These are phyloP conservation scores for Iodosphaeria phyllophila DNA, from an alignment of 2,329 filamentous ascomycete species.

Conservation along the genomic window DNA sequence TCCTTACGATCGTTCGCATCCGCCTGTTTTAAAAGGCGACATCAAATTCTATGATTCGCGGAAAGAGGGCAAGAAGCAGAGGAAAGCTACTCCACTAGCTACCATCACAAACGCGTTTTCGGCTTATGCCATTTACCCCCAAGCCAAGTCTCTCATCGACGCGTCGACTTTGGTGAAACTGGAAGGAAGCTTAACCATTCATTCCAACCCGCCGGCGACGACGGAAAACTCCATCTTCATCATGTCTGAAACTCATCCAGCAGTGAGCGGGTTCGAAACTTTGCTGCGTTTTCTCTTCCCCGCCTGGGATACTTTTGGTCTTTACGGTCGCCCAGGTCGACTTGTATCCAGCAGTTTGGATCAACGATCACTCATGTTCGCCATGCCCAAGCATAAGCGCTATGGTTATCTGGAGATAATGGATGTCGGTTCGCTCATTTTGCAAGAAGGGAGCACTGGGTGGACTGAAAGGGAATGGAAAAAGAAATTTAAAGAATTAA, in stretches of 20 bases:
- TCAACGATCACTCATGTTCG: conserved; percentile 87
- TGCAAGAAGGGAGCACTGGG: conserved; percentile 51
- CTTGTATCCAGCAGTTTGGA: conserved; percentile 79
- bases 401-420: conserved; percentile 84
- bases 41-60: conserved; percentile 88
- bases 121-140: conserved; percentile 89
- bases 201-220: conserved; percentile 56
- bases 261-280: conserved; percentile 87
- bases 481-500: conserved; percentile 72
- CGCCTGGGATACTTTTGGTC: conserved; percentile 75
- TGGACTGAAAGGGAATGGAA: conserved; percentile 89
- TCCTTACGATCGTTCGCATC: conserved; percentile 56
- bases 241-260: conserved; percentile 89
- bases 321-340: conserved; percentile 78
- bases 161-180: conserved; percentile 88
- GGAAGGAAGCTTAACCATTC: conserved; percentile 77
- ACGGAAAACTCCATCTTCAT: conserved; percentile 94
- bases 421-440: conserved; percentile 67
- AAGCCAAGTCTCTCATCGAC: conserved; percentile 83
- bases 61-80: conserved; percentile 61
- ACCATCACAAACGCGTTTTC: conserved; percentile 82
- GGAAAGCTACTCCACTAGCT: conserved; percentile 78
- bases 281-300: conserved; percentile 86
- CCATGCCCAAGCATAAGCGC: conserved; percentile 73
- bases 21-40: conserved; percentile 58